A percentile compares a stretch with the other conserved stretches of the same genome.
These are phyloP conservation scores for Cyclotella choctawhatcheeana DNA, from an alignment of 108 stramenopile genomes.

Conservation along the genomic window DNA sequence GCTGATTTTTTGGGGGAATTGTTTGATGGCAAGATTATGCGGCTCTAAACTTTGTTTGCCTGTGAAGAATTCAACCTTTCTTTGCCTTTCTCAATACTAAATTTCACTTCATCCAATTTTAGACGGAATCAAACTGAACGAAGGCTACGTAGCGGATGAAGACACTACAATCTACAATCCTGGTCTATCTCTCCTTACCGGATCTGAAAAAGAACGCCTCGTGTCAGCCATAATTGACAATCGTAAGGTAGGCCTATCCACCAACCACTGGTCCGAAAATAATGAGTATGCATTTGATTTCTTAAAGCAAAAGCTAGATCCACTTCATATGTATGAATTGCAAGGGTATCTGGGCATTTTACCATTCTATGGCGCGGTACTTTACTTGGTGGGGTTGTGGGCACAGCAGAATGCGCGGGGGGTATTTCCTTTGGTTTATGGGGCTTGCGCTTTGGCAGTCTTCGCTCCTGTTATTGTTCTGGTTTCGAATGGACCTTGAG, in stretches of 20 bases:
- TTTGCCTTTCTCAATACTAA: background rate
- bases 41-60: too few relatives aligned
- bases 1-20: too few relatives aligned
- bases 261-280: slow-evolving; percentile 66
- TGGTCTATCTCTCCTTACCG: slow-evolving; percentile 73
- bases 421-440: slow-evolving; percentile 71
- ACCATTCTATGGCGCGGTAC: slow-evolving; percentile 68
- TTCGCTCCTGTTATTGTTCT: slow-evolving; percentile 67
- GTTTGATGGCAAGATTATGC: too few relatives aligned
- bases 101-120: background rate
- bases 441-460: slow-evolving; percentile 64
- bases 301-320: slow-evolving; percentile 72
- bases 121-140: slow-evolving; percentile 74
- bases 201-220: slow-evolving; percentile 76
- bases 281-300: slow-evolving; percentile 72
- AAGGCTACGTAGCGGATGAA: slow-evolving; percentile 81
- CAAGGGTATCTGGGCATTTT: slow-evolving; percentile 69
- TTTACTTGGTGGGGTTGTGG: slow-evolving; percentile 76
- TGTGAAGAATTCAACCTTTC: too few relatives aligned
- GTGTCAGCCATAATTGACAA: slow-evolving; percentile 63
- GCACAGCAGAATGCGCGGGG: slow-evolving; percentile 74
- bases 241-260: slow-evolving; percentile 53
- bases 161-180: slow-evolving; percentile 91
- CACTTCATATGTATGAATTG: slow-evolving; percentile 77
- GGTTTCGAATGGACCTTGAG: slow-evolving; percentile 67